These are phyloP conservation scores for Ophiostoma quercus DNA, from an alignment of 2,329 filamentous ascomycete species.

Conservation along the genomic window DNA sequence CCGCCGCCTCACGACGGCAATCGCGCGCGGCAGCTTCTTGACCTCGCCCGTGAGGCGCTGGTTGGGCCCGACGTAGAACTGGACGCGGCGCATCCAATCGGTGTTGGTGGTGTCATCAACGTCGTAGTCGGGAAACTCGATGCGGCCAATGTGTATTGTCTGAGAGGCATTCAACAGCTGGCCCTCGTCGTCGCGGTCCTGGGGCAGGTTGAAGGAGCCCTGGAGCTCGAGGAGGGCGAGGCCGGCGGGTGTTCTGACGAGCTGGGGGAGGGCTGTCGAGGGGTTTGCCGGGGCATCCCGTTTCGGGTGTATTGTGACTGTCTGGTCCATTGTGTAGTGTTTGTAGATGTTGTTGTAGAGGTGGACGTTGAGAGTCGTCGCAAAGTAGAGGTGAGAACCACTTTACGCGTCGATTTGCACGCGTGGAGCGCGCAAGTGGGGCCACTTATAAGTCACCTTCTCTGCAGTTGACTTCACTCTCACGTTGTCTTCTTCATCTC, in stretches of 20 bases:
- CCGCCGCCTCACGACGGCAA: conserved; percentile 60
- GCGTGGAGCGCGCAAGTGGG: background rate
- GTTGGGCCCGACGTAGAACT: conserved; percentile 82
- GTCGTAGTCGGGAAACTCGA: conserved; percentile 54
- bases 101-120: conserved; percentile 39
- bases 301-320: conserved; percentile 40
- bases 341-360: background rate
- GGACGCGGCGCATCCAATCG: conserved; percentile 84
- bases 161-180: background rate
- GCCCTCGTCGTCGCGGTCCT: conserved; percentile 20
- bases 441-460: background rate
- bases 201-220: conserved; percentile 67
- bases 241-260: conserved; percentile 83
- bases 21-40: conserved; percentile 72
- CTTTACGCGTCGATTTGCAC: background rate
- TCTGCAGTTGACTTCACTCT: background rate
- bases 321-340: conserved; percentile 12
- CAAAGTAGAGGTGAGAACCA: background rate
- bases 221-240: conserved; percentile 89
- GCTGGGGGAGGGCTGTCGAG: conserved; percentile 61
- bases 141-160: conserved; percentile 39
- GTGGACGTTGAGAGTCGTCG: too few species aligned
- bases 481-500: too few species aligned
- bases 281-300: conserved; percentile 27
- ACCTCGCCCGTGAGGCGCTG: conserved; percentile 86